Conservation (phyloP, 352 stramenopile genomes). For the Globisporangium perplexum region DNA sequence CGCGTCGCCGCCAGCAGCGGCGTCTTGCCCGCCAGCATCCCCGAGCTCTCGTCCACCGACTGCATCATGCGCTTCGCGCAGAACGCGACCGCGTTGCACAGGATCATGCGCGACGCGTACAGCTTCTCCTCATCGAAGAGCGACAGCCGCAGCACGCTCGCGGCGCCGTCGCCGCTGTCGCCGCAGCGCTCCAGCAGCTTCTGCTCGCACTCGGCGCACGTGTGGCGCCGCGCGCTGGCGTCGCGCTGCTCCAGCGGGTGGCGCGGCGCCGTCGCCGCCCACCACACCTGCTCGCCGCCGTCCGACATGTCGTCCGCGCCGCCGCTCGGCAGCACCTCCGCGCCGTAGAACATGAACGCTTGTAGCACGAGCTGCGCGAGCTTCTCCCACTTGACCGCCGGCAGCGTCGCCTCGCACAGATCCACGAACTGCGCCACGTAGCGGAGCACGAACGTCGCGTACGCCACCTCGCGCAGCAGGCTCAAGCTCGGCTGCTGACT, state of each 20-base stretch:
- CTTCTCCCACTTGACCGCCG: slow-evolving; percentile 66
- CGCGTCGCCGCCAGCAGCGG: slow-evolving; percentile 43
- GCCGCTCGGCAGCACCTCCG: slow-evolving; percentile 34
- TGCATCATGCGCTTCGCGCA: slow-evolving; percentile 70
- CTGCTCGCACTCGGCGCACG: slow-evolving; percentile 35
- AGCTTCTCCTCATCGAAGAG: slow-evolving; percentile 77
- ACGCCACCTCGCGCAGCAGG: slow-evolving; percentile 62
- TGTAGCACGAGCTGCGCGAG: slow-evolving; percentile 64
- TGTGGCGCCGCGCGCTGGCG: slow-evolving; percentile 27
- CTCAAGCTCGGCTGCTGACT: slow-evolving; percentile 42
- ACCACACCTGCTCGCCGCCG: slow-evolving; percentile 47
- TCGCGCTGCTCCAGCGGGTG: slow-evolving; percentile 51
- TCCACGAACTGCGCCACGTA: slow-evolving; percentile 73
- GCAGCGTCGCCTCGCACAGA: slow-evolving; percentile 56
- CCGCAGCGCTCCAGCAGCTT: slow-evolving; percentile 39
- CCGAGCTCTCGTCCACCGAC: slow-evolving; percentile 31
- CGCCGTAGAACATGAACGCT: slow-evolving; percentile 57
- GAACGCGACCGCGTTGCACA: slow-evolving; percentile 73
- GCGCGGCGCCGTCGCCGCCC: slow-evolving; percentile 27
- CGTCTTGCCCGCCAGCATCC: slow-evolving; percentile 24
- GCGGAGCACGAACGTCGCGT: slow-evolving; percentile 77
- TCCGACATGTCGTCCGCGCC: slow-evolving; percentile 27
- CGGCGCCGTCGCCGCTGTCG: neutral
- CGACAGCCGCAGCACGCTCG: slow-evolving; percentile 45
- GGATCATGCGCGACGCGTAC: slow-evolving; percentile 73